Evolutionary conservation across 768 basidiomycete species (phyloP), one percentile per base, ranked within the genome.

Genomic region (Mycena chlorophos): DNA sequence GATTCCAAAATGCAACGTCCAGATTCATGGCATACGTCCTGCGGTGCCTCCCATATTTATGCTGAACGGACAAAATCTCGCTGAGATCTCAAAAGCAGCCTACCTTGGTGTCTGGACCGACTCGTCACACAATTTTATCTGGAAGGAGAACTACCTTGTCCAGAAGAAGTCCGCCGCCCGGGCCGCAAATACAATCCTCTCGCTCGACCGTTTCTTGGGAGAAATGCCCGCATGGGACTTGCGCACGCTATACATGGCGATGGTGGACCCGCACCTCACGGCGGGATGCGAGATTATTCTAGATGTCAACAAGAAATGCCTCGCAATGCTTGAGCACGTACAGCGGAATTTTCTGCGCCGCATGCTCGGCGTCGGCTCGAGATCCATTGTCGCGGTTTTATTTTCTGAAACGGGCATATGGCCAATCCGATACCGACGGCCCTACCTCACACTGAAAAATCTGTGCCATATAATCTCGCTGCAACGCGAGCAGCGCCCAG

Each of bases 361-460:
- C 8, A 27, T 52, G 39, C 34, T 52, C 12, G 51, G 51, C n/a
- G 10, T 52, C 20, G 26, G 37, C 23, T n/a, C 14, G 23, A 13
- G 34, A 8, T 52, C 51, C 8, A 19, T 43, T 5, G 17, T 6
- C 13, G 37, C 26, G 5, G n/a, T 51, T 12, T 17, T 56, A 5
- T 56, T 56, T 38, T 50, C 54, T 6, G 54, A 56, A 29, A 49
- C 45, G 8, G 45, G 45, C 8, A 29, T 49, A 19, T 42, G 31
- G 54, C 54, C 54, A 12, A 51, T 56, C 6, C 48, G 49, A 17
- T 53, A 47, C 26, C 51, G 56, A 5, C 28, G 56, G 13, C 23
- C 42, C 16, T 43, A 43, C 22, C 22, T 43, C 10, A 19, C 40
- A 19, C 20, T 43, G 40, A 43, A 43, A 19, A 43, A 43, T 19